Evolutionary conservation across 2,329 filamentous ascomycete genomes (phyloP), one percentile per base, ranked within the genome.

Genomic region (Trichophyton mentagrophytes): DNA sequence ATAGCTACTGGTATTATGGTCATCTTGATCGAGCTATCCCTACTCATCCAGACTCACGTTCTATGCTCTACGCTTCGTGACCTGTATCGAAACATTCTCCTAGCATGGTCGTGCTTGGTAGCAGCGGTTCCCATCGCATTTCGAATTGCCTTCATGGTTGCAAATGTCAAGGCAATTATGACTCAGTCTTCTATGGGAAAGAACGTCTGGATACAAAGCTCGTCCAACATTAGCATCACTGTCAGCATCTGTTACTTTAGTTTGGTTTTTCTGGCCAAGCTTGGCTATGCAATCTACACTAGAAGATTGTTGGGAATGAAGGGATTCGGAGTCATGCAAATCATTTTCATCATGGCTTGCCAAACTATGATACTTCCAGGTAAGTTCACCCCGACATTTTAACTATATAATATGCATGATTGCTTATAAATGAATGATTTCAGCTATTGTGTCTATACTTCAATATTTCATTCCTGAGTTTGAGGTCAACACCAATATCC

Each of bases 311-410:
- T 87, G 62, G 82, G 83, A 1, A 75, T 86, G 67, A 78, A 74
- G 60, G 79, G 82, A 60, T 86, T 85, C 67, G 82, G 83, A 8
- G 81, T 83, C 1, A 83, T 87, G 77, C 82, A 85, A 66, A 79
- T 85, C 61, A 81, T 87, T 63, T 85, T 85, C 69, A 79, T 86
- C 66, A 85, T 86, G 79, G 82, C 83, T 56, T 84, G 81, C 63
- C 84, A 86, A 71, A 86, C 84, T 1, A 78, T 88, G 77, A 68
- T 84, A 38, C 75, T 87, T 63, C 85, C 85, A 68, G 80, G 84
- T 85, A 75, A 72, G 77, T 65, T 51, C 62, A 33, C 4, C 2
- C 57, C 17, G 49, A 13, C 20, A 5, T 36, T 15, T 7, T 8
- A 57, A 46, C n/a, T 61, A 67, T 51, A 46, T 30, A 30, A 17